Evolutionary conservation across 768 basidiomycete genomes (phyloP).

Genomic region (Filobasidium floriforme): DNA sequence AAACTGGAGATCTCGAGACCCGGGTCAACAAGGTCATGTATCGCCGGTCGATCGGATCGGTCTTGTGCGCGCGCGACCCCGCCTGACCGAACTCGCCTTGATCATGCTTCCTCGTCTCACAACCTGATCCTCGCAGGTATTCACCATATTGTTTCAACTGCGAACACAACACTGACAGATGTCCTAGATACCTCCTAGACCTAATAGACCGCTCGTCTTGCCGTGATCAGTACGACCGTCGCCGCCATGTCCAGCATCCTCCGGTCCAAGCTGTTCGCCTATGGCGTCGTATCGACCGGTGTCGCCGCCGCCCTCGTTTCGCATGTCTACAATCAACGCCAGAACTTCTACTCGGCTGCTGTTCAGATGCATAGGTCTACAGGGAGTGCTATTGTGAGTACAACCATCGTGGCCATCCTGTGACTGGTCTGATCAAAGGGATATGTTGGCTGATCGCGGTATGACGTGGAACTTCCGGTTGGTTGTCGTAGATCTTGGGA

Average conservation of each 20-base stretch:
- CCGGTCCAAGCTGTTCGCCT: constrained; percentile 52
- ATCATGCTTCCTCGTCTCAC: too few species aligned
- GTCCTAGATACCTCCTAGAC: too few species aligned
- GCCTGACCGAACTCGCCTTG: too few species aligned
- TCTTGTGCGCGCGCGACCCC: too few species aligned
- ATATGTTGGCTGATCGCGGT: neutral
- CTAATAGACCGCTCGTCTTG: too few species aligned
- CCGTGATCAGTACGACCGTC: neutral
- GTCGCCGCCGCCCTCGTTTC: constrained; percentile 66
- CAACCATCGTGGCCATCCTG: neutral
- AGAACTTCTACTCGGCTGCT: constrained; percentile 80
- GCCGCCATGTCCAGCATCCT: constrained; percentile 10
- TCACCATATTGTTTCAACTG: too few species aligned
- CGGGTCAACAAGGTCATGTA: too few species aligned
- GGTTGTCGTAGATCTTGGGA: constrained; percentile 44
- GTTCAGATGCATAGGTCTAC: constrained; percentile 89
- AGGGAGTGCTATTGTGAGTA: constrained; percentile 76
- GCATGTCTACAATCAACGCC: constrained; percentile 68
- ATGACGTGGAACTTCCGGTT: neutral
- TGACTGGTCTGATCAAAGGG: too few species aligned
- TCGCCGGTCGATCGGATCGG: too few species aligned
- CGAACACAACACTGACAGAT: too few species aligned
- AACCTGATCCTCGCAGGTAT: too few species aligned
- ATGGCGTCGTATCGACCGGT: constrained; percentile 59
- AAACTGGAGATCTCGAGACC: too few species aligned